A percentile compares a stretch with the other conserved stretches of the same genome.
Conservation (phyloP, 2,329 filamentous ascomycete genomes). For the Monosporascus sp. region DNA sequence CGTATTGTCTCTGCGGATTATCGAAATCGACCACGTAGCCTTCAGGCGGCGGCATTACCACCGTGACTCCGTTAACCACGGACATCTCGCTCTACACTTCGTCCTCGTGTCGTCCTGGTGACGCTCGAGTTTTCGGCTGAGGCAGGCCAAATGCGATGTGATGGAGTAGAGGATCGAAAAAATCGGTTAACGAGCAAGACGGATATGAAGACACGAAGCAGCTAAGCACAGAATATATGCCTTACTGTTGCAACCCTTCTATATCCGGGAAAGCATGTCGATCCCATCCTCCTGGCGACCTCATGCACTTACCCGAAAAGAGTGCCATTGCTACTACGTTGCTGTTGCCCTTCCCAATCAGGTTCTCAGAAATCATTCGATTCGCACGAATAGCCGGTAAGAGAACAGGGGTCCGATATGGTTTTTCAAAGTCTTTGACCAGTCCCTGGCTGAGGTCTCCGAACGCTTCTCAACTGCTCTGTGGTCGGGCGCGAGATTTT, state of each 20-base stretch:
- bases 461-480: neutral
- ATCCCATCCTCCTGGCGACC: neutral
- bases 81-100: constrained; percentile 4
- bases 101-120: neutral
- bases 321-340: neutral
- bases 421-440: neutral
- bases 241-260: neutral
- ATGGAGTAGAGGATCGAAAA: too few relatives aligned
- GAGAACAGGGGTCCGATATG: neutral
- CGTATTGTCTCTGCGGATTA: neutral
- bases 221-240: neutral
- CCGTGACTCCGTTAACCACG: neutral
- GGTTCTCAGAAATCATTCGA: neutral
- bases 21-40: neutral
- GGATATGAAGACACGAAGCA: neutral
- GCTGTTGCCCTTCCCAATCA: neutral
- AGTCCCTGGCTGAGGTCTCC: neutral
- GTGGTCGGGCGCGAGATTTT: neutral
- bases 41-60: neutral
- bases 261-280: neutral
- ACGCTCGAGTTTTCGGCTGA: neutral
- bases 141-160: too few relatives aligned
- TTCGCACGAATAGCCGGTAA: neutral
- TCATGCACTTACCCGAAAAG: neutral
- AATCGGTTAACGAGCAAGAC: too few relatives aligned